Base-by-base conservation (phyloP, 2,329 filamentous ascomycete species). In the Rhinocladiella similis region DNA sequence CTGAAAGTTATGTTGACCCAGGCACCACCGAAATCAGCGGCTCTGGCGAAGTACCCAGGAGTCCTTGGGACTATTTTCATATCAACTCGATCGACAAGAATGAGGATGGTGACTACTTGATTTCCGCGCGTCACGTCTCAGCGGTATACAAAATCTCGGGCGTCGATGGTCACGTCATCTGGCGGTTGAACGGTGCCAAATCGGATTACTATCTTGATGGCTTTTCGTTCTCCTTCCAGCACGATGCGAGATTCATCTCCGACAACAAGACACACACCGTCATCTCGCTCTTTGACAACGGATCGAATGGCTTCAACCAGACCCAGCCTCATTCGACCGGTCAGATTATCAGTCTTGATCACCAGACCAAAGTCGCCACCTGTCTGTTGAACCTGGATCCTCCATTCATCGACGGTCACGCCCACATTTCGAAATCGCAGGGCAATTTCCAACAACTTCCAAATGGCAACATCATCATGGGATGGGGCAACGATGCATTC, bases 1-100 rank as follows among this genome's bases (percentile, higher is more conserved):
- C 73, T 2, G 68, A 72, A 36, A 76, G 73, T 49, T 81, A 77
- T 68, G 80, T 77, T 35, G 70, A 71, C 54, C 76, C 78, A 5
- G 68, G 67, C 20, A 71, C 73, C 27, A 75, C 73, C 12, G 73
- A 75, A 60, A 74, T 73, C 5, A 74, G 76, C 27, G 78, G 79
- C n/a, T 74, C 77, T 29, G 79, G 77, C 19, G 63, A 79, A 54
- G 69, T 73, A 35, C 72, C 75, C 47, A 67, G 72, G 54, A 74
- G 75, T 14, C 76, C 73, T 1, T 76, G 74, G 73, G 74, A 77
- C 63, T 75, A 74, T 56, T 75, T 75, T 62, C 73, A 75, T 58
- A 74, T 75, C 65, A 75, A 75, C 63, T 74, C 72, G 5, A 66
- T 75, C 47, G 72, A 75, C 53, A 75, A 74, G 60, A 73, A 75